A percentile compares a stretch with the other conserved stretches of the same genome.
Conservation (phyloP, 179 eudicot genomes). For the Beta lomatogona region DNA sequence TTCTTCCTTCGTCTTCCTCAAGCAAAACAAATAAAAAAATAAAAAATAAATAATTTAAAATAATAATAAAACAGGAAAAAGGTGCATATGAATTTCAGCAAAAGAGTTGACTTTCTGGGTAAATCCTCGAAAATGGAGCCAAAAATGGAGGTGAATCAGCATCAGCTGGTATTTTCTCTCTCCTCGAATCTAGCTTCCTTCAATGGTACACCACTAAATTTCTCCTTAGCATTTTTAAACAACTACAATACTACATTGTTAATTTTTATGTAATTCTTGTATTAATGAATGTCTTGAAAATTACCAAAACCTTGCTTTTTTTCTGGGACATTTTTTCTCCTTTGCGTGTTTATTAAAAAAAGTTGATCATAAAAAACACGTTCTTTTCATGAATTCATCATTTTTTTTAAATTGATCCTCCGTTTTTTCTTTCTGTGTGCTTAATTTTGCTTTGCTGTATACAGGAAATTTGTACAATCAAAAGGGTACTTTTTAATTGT, state of each 20-base stretch:
- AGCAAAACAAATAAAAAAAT: background rate
- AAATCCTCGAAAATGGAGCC: background rate
- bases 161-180: background rate
- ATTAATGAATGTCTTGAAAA: background rate
- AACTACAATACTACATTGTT: background rate
- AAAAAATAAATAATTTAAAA: constrained; percentile 9
- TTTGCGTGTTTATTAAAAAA: constrained; percentile 42
- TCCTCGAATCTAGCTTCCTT: constrained; percentile 22
- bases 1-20: constrained; percentile 11
- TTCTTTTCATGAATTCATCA: constrained; percentile 25
- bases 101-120: constrained; percentile 23
- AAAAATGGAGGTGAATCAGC: constrained; percentile 3
- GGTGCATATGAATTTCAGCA: constrained; percentile 16
- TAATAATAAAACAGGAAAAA: no score
- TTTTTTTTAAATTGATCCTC: background rate
- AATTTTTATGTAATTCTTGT: background rate
- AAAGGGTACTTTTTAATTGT: constrained; percentile 11
- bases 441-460: background rate
- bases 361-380: constrained; percentile 22
- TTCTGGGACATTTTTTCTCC: constrained; percentile 6
- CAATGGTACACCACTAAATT: constrained; percentile 5
- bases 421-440: constrained; percentile 12
- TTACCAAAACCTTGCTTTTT: background rate
- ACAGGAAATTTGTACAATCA: constrained; percentile 12
- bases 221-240: no score